Evolutionary conservation across 2,329 filamentous ascomycete genomes (phyloP), one percentile per base, ranked within the genome.

Genomic region (Ascosphaera apis): DNA sequence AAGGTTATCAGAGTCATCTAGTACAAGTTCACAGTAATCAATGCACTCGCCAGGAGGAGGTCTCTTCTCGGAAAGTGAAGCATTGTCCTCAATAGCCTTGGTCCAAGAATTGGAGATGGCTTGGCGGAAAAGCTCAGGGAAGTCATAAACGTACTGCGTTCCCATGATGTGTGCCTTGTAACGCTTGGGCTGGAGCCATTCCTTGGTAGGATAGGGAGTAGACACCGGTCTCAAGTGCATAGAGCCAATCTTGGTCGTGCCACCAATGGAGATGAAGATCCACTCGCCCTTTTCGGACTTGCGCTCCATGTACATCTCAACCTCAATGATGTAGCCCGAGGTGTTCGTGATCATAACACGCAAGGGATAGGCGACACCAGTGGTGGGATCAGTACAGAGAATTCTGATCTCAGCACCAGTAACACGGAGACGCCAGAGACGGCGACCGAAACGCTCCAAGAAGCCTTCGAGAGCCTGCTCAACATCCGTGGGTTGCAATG

Each of bases 151-250:
- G 54, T 93, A 98, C 60, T 98, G 88, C 18, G 88, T 98, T 44
- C 88, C 88, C 84, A 98, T 93, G 42, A 95, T 65, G 55, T 98
- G 88, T 46, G 88, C 88, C 76, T 92, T 93, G 74, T 98, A 95
- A 48, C 88, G 75, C 74, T 95, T 95, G 42, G 88, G 88, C 62
- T 98, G 88, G 41, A 98, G 69, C 66, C 84, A 91, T 59, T 93
- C 91, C 73, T 98, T 98, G 52, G 86, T 93, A 27, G 86, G 77
- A 58, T 98, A 98, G 15, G 88, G 83, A 3, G 83, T 84, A 32
- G 74, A 79, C 44, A 95, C 84, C 3, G 84, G 73, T 51, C 91
- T 71, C 56, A 98, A 62, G 53, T 98, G 88, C 76, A 95, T 88
- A 35, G 83, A 74, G 35, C 88, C 88, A 50, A 92, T 80, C 69